Evolutionary conservation across 208 protist genomes (phyloP), one percentile per base, ranked within the genome.

Genomic region (Porcisia hertigi): DNA sequence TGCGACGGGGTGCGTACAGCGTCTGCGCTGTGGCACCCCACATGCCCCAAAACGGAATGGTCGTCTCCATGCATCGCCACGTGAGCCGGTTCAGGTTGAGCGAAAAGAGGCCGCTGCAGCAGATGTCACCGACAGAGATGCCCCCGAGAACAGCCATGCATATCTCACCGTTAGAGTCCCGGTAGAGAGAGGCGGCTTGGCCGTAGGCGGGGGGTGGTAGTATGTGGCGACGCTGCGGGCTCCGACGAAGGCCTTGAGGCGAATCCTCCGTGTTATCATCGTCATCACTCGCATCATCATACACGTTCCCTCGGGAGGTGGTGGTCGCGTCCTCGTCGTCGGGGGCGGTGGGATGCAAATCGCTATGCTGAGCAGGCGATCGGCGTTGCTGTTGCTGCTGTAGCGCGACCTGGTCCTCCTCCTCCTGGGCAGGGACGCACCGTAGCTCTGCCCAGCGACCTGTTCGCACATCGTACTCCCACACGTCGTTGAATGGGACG

Each of bases 151-250:
- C 70, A 57, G 83, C 84, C 57, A 92, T 75, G 80, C 77, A 86
- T 20, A 67, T 75, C 41, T 83, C 72, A 7, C 79, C 75, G 14
- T 49, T 75, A 20, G 57, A 58, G 43, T 82, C 62, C 20, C 34
- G 16, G 59, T 71, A 85, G 25, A 90, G 66, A 0, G 76, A 41
- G 1, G 79, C 89, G 41, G 83, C 81, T 58, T 93, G 89, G 0
- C 89, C 89, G 77, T 90, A 93, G 41, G 86, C 89, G 20, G 80
- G 82, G 20, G 75, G 79, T 25, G 89, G 89, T 77, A 88, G 89
- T 77, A 88, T 81, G 41, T 59, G 55, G 23, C 11, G 64, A 67
- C 41, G 45, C 70, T 63, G 60, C 45, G 3, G 71, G 54, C 63
- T 12, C 25, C 53, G 23, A 8, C 57, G 52, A 9, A 8, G 58